Percentiles rank a stretch among this genome's conserved stretches.
Conservation (phyloP, 2,329 filamentous ascomycete genomes). For the Scleromitrula shiraiana region DNA sequence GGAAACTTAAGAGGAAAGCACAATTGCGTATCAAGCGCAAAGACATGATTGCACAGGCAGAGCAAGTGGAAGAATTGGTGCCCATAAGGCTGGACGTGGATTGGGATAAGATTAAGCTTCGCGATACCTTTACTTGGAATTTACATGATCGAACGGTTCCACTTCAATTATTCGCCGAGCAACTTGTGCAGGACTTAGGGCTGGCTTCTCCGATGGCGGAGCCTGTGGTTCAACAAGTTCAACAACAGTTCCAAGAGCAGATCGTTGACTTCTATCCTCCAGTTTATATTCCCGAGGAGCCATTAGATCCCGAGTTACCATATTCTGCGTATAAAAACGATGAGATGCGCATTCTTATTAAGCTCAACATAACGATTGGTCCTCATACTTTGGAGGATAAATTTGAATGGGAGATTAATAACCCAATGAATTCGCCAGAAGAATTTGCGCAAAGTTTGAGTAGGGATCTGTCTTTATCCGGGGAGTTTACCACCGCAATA, state of each 20-base stretch:
- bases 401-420: slow-evolving; percentile 99
- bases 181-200: slow-evolving; percentile 86
- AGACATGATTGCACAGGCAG: slow-evolving; percentile 76
- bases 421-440: slow-evolving; percentile 85
- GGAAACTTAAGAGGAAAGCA: slow-evolving; percentile 68
- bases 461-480: slow-evolving; percentile 79
- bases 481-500: slow-evolving; percentile 95
- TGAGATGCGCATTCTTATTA: slow-evolving; percentile 94
- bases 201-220: slow-evolving; percentile 62
- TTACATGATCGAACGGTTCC: slow-evolving; percentile 80
- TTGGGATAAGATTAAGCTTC: slow-evolving; percentile 87
- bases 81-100: slow-evolving; percentile 90
- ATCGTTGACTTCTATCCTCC: slow-evolving; percentile 90
- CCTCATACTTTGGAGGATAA: slow-evolving; percentile 91
- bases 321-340: slow-evolving; percentile 97
- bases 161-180: slow-evolving; percentile 76
- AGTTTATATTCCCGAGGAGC: slow-evolving; percentile 80
- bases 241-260: slow-evolving; percentile 75
- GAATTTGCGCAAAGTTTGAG: slow-evolving; percentile 89
- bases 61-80: slow-evolving; percentile 84
- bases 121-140: slow-evolving; percentile 98
- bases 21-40: slow-evolving; percentile 68
- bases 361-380: slow-evolving; percentile 95
- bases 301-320: slow-evolving; percentile 80
- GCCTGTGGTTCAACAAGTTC: slow-evolving; percentile 52